Evolutionary conservation across 176 grass and related monocot genomes (phyloP).

Genomic region (Neostapfia colusana): DNA sequence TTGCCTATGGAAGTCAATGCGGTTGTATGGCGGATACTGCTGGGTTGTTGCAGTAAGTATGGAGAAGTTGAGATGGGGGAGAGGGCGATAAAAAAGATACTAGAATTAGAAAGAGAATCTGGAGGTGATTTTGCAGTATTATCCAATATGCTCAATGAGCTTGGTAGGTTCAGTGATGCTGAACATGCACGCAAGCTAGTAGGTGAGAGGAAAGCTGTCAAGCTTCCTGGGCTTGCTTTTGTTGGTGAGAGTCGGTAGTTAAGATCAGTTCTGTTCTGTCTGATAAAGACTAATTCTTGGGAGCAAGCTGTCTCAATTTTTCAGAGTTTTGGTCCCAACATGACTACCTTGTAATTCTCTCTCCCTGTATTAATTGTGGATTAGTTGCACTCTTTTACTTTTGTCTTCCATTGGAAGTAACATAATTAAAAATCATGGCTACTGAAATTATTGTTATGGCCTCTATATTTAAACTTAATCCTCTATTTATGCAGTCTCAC

Average conservation of each 20-base stretch:
- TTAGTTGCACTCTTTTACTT: constrained; percentile 22
- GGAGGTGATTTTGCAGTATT: constrained; percentile 62
- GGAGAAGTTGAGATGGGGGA: constrained; percentile 66
- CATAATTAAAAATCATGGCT: neutral
- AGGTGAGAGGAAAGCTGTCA: constrained; percentile 44
- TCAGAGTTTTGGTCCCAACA: neutral
- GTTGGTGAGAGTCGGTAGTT: constrained; percentile 37
- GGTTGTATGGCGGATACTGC: constrained; percentile 60
- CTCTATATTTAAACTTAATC: neutral
- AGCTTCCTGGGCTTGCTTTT: constrained; percentile 60
- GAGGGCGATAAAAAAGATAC: constrained; percentile 66
- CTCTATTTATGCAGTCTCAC: neutral
- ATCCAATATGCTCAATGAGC: constrained; percentile 65
- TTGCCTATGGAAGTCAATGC: constrained; percentile 60
- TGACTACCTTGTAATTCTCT: neutral
- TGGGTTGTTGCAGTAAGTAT: constrained; percentile 71
- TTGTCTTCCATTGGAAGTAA: constrained; percentile 16
- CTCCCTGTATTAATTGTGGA: constrained; percentile 26
- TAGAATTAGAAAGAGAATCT: constrained; percentile 47
- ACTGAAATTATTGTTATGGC: constrained; percentile 15
- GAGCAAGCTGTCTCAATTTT: neutral
- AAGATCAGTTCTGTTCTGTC: neutral
- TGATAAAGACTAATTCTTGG: neutral
- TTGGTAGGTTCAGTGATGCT: constrained; percentile 62
- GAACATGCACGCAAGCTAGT: constrained; percentile 50